Base-by-base conservation (phyloP, 805 yeast genomes). In the Candida coquimbonensis region DNA sequence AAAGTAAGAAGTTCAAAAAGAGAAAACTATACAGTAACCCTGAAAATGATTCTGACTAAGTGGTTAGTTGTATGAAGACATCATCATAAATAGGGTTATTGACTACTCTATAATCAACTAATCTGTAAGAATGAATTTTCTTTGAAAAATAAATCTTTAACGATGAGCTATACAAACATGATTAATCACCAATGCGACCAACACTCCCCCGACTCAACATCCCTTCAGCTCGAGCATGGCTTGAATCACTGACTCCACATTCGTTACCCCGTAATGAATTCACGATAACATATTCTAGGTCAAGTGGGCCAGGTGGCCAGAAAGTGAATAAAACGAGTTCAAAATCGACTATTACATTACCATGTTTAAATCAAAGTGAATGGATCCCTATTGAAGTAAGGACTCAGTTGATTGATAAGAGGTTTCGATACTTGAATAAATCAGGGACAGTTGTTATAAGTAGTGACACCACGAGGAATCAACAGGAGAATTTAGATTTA, bases 261-360 rank as follows among this genome's bases (percentile, higher is more conserved):
- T 35, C 6, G 9, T 7, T 45, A 4, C 48, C 45, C 4, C 29
- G 26, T 8, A 19, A 24, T 27, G 26, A 29, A n/a, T 82, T 82
- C 53, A 63, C 65, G 2, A 57, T 74, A 2, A 51, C 69, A 5
- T 82, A 64, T 56, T 68, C 78, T 44, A 62, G 90, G 47, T 75
- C 93, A 0, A 77, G 89, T 32, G 95, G 95, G 0, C 87, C 95
- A 0, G 95, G 96, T 1, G 96, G 96, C 0, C 95, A 87, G 54
- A 83, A 87, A 56, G 95, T 87, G 11, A 87, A 87, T 61, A 87
- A 87, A 54, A 71, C 66, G 46, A 71, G 67, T 29, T 73, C 85
- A 1, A 82, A 86, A 55, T 87, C 89, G 8, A 80, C 87, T 0
- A 58, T 87, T 17, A 66, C 75, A 6, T 54, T 81, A 0, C 62